Base-by-base conservation (phyloP, 2,329 filamentous ascomycete genomes). In the Boeremia lycopersici region DNA sequence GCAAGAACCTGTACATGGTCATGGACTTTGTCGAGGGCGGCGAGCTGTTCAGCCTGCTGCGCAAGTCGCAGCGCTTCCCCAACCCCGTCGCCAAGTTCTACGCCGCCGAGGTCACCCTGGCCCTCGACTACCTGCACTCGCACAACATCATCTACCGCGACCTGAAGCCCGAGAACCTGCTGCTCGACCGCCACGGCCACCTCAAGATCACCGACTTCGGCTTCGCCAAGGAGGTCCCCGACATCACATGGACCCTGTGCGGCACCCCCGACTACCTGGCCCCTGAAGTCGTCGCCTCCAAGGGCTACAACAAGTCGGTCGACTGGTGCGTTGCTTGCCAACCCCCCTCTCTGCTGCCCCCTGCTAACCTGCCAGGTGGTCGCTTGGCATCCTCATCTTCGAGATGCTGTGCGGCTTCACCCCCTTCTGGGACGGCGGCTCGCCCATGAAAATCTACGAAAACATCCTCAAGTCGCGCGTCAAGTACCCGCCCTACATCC, bases 21-120 rank as follows among this genome's bases (percentile, higher is more conserved):
- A 99, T 99, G 95, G 95, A 99, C 77, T 99, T 99, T 80, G 93
- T 99, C 48, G 95, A 99, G 78, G 95, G 95, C 65, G 95, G 95
- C 70, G 95, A 99, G 81, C 82, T 99, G 49, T 99, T 99, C 76
- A 98, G 93, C 64, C 78, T 99, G 68, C 81, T 99, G 68, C 85
- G 95, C 68, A 98, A 99, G 78, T 98, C 93, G 53, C 53, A 99
- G 95, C 90, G 95, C 60, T 99, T 99, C 76, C 95, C 95, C 8
- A 99, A 99, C 69, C 95, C 95, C 5, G 95, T 99, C 50, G 95
- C 95, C 72, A 99, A 99, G 77, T 99, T 99, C 79, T 99, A 99
- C 75, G 95, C 95, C 30, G 95, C 95, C 44, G 95, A 99, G 77
- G 95, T 98, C 48, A 97, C 93, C 4, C 82, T 99, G 54, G 95